Percentiles rank a stretch among this genome's conserved stretches.
Evolutionary conservation across 805 yeast species (phyloP).

Genomic region (Ogataea degrootiae): DNA sequence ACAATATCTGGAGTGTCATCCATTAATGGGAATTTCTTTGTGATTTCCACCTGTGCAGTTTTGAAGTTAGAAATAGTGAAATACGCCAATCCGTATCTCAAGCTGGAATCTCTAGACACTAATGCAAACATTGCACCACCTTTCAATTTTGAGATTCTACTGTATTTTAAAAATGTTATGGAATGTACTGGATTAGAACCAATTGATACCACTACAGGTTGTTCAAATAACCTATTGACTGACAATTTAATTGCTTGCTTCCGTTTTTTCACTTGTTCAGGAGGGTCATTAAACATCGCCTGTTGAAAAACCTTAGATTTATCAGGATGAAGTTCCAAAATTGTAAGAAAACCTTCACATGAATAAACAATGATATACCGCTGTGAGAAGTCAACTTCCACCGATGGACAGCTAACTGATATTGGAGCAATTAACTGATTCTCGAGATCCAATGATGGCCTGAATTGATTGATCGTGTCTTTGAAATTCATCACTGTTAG

Average conservation of each 20-base stretch:
- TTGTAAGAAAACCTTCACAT: slow-evolving; percentile 12
- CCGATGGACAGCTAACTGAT: slow-evolving; percentile 10
- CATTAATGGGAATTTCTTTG: slow-evolving; percentile 10
- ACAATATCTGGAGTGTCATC: slow-evolving; percentile 11
- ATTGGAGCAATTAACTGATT: slow-evolving; percentile 1
- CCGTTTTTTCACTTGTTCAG: slow-evolving; percentile 12
- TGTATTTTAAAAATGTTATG: slow-evolving; percentile 8
- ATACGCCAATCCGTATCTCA: slow-evolving; percentile 14
- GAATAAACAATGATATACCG: slow-evolving; percentile 19
- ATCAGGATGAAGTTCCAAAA: slow-evolving; percentile 19
- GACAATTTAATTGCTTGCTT: slow-evolving; percentile 6
- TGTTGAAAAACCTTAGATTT: slow-evolving; percentile 13
- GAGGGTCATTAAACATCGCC: slow-evolving; percentile 14
- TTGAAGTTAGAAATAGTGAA: slow-evolving; percentile 8
- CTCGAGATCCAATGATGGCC: neutral
- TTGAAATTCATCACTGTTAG: slow-evolving; percentile 15
- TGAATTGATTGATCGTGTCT: slow-evolving; percentile 1
- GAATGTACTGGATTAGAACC: slow-evolving; percentile 12
- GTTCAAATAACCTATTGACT: slow-evolving; percentile 14
- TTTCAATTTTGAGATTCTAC: neutral
- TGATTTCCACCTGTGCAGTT: neutral
- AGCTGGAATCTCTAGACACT: slow-evolving; percentile 11
- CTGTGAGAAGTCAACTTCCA: slow-evolving; percentile 18
- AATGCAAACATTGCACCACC: slow-evolving; percentile 14
- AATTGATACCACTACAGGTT: slow-evolving; percentile 11